Evolutionary conservation across 2,329 filamentous ascomycete species (phyloP), one percentile per base, ranked within the genome.

Genomic region (Bimuria novae-zelandiae): DNA sequence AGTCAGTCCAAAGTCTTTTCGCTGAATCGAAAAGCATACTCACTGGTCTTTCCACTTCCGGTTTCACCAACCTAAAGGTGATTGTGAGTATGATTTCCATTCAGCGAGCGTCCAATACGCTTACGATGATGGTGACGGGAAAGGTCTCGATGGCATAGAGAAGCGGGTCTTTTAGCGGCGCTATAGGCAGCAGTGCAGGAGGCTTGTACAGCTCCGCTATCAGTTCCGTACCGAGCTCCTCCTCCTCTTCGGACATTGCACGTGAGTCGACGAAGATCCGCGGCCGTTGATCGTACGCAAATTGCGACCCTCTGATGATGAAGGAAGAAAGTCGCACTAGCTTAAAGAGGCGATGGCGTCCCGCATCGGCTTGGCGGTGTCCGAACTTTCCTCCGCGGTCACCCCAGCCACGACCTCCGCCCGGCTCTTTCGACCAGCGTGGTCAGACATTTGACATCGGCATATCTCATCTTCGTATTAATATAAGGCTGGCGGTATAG

Each of bases 171-270:
- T 85, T 86, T 64, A 97, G 88, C 61, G 89, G 89, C 27, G 92
- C 85, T 56, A 99, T 97, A 0, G 94, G 93, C 1, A 99, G 81
- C 2, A 97, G 78, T 7, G 88, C 82, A 3, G 91, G 78, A 0
- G 93, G 92, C 69, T 94, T 96, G 75, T 97, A 89, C 14, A 97
- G 80, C 17, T 90, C 86, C 19, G 91, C 88, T 54, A 97, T 93
- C 60, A 85, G 81, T 14, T 75, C 68, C 7, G 76, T 69, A 3
- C 75, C 75, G 12, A 78, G 59, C 41, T 62, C 58, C 1, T 61
- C 54, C 48, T 78, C 79, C 49, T 64, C 48, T 32, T 63, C 67
- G 7, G 68, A 62, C 69, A 71, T 72, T 14, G n/a, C 44, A 29
- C 37, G 32, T 29, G 33, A 37, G 16, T 19, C 2, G 29, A 27